Conservation (phyloP, 768 basidiomycete species). For the Xerocomus brunneocitrinus region DNA sequence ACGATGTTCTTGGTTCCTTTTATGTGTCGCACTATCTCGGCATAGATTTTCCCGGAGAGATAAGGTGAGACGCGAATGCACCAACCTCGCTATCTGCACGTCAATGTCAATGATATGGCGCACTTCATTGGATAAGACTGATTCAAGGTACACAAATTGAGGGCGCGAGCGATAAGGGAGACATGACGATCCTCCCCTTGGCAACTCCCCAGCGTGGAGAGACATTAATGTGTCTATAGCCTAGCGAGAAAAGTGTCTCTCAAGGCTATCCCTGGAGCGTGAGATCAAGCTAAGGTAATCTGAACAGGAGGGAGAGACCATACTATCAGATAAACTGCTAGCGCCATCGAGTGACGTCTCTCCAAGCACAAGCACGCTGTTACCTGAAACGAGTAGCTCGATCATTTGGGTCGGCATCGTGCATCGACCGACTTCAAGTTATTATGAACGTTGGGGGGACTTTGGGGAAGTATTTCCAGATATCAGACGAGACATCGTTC, state of each 20-base stretch:
- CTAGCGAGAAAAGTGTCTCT: background rate
- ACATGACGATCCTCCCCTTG: background rate
- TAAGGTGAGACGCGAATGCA: background rate
- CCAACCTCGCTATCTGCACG: background rate
- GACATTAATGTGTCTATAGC: background rate
- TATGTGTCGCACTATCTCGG: conserved; percentile 6
- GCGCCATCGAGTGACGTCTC: too few relatives aligned
- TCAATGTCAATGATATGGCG: background rate
- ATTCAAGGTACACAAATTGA: background rate
- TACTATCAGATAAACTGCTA: too few relatives aligned
- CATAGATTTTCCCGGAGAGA: background rate
- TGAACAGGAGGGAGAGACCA: too few relatives aligned
- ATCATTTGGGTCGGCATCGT: too few relatives aligned
- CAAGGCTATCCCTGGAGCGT: too few relatives aligned
- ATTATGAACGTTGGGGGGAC: too few relatives aligned
- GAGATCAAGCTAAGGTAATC: too few relatives aligned
- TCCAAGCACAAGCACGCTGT: too few relatives aligned
- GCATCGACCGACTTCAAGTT: too few relatives aligned
- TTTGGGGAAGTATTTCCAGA: too few relatives aligned
- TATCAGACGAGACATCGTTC: background rate
- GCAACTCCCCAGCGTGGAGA: background rate
- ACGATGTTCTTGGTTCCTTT: conserved; percentile 3
- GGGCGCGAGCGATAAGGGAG: background rate
- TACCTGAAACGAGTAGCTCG: too few relatives aligned
- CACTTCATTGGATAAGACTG: background rate